Evolutionary conservation across 2,329 filamentous ascomycete genomes (phyloP), one percentile per base, ranked within the genome.

Genomic region (Atkinsonella texensis): DNA sequence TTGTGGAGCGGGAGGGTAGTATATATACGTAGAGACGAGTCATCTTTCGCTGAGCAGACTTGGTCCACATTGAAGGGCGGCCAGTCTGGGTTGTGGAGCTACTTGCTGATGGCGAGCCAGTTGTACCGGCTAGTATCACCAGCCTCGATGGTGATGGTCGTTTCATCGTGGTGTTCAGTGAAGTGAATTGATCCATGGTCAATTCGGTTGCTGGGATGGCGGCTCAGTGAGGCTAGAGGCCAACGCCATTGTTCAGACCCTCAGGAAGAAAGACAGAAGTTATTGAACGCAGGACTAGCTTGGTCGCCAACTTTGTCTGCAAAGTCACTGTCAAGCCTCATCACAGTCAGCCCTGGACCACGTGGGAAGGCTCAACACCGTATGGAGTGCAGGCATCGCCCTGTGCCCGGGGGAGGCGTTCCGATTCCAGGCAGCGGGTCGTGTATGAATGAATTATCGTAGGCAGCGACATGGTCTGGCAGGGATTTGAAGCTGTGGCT

Each of bases 21-120:
- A n/a, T 81, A 58, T 77, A 80, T 51, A 80, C 64, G 55, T 81
- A 81, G 8, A 81, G 71, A 8, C 77, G 70, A 8, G 74, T 69
- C 52, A 81, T 66, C 60, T 76, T 77, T 42, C 78, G 71, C 56
- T 74, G 72, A 5, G 74, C 71, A 2, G 74, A 73, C 13, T 69
- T 62, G 10, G 71, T 79, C 79, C 78, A 81, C 56, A 79, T 70
- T 41, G 75, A 72, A 2, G 78, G 79, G 13, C 79, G 74, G 13
- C 79, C 79, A 20, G 66, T 69, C 28, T 46, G 43, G 1, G 49
- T 45, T 31, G 43, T 48, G 51, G 18, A 32, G 20, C 54, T 53
- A 15, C 46, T 13, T 4, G 40, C 42, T 13, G 53, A 53, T 3
- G 49, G 53, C 18, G 49, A 55, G 9, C 35, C 33, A 6, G 55